phyloP scores from a whole-genome alignment of 352 stramenopile species.

The Phytophthora parvispora region DNA sequence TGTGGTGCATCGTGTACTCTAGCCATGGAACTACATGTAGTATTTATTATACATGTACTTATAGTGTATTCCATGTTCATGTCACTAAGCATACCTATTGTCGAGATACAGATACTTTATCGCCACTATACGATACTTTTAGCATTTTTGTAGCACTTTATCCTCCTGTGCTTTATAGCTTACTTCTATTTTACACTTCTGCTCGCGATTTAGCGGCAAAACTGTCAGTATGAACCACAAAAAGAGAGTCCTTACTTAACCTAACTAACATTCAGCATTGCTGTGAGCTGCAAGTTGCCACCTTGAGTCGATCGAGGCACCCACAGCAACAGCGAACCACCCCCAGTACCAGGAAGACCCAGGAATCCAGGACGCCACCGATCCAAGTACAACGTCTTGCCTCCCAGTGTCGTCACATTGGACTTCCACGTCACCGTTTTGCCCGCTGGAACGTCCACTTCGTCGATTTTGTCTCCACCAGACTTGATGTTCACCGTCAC shows the following conservation, averaged over 20 bases:
- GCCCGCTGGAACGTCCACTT: conserved; percentile 30
- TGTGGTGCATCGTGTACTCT: no score
- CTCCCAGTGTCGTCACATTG: conserved; percentile 29
- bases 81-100: no score
- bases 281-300: conserved; percentile 23
- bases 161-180: background rate
- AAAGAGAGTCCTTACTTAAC: background rate
- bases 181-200: background rate
- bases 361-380: conserved; percentile 42
- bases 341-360: conserved; percentile 34
- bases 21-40: no score
- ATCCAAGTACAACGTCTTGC: conserved; percentile 52
- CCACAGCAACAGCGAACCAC: conserved; percentile 42
- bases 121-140: background rate
- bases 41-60: no score
- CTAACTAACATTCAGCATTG: conserved; percentile 28
- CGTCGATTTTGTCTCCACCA: conserved; percentile 29
- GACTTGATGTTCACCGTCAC: conserved; percentile 46
- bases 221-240: background rate
- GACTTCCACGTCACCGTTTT: conserved; percentile 32
- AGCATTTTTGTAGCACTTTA: background rate
- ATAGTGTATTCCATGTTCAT: no score
- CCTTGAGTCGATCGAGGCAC: conserved; percentile 25
- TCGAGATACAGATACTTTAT: no score
- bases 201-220: background rate